These are phyloP conservation scores for Knufia fluminis DNA, from an alignment of 2,329 filamentous ascomycete species.

Conservation along the genomic window DNA sequence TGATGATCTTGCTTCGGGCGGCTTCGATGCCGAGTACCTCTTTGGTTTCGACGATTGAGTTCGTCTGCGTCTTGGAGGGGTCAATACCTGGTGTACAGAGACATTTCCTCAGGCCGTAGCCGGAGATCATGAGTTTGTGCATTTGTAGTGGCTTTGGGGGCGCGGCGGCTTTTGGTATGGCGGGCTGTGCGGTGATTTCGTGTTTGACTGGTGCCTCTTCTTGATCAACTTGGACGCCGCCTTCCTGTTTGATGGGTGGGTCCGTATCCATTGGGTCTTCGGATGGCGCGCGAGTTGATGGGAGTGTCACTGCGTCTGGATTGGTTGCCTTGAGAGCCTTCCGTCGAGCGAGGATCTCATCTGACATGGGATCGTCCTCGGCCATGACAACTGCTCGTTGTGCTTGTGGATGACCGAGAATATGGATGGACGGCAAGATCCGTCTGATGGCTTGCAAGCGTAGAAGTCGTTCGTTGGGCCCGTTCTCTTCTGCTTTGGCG, in stretches of 20 bases:
- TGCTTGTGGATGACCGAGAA: slow-evolving; percentile 82
- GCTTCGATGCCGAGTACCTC: slow-evolving; percentile 92
- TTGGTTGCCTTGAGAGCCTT: slow-evolving; percentile 4
- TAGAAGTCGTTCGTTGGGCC: slow-evolving; percentile 58
- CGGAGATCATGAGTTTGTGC: slow-evolving; percentile 76
- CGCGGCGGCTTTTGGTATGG: slow-evolving; percentile 59
- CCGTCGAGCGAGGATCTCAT: slow-evolving; percentile 19
- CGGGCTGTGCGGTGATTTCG: slow-evolving; percentile 28
- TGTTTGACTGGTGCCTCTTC: slow-evolving; percentile 6
- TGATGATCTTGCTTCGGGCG: slow-evolving; percentile 76
- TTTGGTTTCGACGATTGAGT: slow-evolving; percentile 81
- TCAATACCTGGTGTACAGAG: slow-evolving; percentile 91
- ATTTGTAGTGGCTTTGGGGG: slow-evolving; percentile 61
- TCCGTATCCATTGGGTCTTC: slow-evolving; percentile 2
- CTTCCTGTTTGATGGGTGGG: slow-evolving; percentile 9
- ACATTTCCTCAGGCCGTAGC: slow-evolving; percentile 78
- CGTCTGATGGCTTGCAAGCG: slow-evolving; percentile 80
- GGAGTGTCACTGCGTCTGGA: slow-evolving; percentile 5
- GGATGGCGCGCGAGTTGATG: neutral
- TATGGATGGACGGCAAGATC: slow-evolving; percentile 68
- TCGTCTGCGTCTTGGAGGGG: slow-evolving; percentile 63
- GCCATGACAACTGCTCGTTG: slow-evolving; percentile 41
- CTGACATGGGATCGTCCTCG: slow-evolving; percentile 22
- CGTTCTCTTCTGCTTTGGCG: slow-evolving; percentile 37
- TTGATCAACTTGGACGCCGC: neutral